A percentile compares a stretch with the other conserved stretches of the same genome.
Evolutionary conservation across 1,284 basidiomycete genomes (phyloP).

Genomic region (Leccinum huronense): DNA sequence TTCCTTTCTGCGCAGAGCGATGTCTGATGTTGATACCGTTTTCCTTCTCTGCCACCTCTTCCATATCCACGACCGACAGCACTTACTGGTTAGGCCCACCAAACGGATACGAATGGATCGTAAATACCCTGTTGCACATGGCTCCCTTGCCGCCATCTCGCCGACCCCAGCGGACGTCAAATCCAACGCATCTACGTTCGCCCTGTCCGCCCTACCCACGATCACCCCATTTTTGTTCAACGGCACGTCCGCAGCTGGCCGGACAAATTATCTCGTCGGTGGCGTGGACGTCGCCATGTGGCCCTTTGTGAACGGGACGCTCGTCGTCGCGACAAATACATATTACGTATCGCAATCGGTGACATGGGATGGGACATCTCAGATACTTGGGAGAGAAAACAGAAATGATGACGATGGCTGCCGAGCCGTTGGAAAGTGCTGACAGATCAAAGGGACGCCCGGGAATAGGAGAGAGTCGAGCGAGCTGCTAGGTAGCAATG

Average conservation of each 20-base stretch:
- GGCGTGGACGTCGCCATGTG: conserved; percentile 46
- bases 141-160: conserved; percentile 62
- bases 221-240: conserved; percentile 44
- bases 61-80: conserved; percentile 4
- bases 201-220: conserved; percentile 39
- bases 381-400: no score
- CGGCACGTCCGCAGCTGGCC: conserved; percentile 17
- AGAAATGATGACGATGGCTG: no score
- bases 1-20: neutral
- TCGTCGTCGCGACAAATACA: conserved; percentile 44
- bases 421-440: no score
- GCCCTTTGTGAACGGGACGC: conserved; percentile 35
- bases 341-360: conserved; percentile 36
- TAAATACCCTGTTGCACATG: conserved; percentile 63
- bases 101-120: conserved; percentile 66
- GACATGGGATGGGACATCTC: conserved; percentile 14
- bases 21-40: neutral
- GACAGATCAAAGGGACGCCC: no score
- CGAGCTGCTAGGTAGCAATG: no score
- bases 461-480: no score
- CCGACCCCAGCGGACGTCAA: conserved; percentile 66
- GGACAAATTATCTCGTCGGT: conserved; percentile 32
- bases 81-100: conserved; percentile 71
- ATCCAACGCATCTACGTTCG: conserved; percentile 54
- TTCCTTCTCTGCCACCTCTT: neutral